Percentiles rank a stretch among this genome's conserved stretches.
These are phyloP conservation scores for Verruconis gallopava DNA, from an alignment of 2,329 filamentous ascomycete genomes.

Conservation along the genomic window DNA sequence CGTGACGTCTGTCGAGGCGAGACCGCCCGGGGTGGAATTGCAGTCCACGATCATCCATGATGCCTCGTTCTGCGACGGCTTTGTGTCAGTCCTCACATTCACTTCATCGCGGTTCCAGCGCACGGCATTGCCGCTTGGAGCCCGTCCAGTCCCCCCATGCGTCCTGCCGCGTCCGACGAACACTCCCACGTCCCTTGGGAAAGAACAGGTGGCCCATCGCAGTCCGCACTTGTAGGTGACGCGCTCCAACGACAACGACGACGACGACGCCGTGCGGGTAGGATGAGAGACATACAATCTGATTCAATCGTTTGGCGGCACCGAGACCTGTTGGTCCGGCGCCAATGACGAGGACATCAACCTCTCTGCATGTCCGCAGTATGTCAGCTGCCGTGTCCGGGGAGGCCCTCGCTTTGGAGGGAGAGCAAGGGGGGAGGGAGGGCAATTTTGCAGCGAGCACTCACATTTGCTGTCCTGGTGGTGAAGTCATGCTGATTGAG, in stretches of 20 bases:
- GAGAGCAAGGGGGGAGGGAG: neutral
- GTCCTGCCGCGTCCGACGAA: no score
- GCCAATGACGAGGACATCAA: slow-evolving; percentile 96
- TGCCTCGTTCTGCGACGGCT: slow-evolving; percentile 56
- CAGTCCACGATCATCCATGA: slow-evolving; percentile 96
- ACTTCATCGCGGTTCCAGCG: neutral
- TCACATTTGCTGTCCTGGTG: neutral
- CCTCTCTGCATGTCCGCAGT: slow-evolving; percentile 52
- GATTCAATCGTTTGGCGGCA: slow-evolving; percentile 94
- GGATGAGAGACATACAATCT: slow-evolving; percentile 64
- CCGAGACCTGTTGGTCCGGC: slow-evolving; percentile 94
- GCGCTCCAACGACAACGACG: no score
- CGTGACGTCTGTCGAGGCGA: slow-evolving; percentile 89
- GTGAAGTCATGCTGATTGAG: neutral
- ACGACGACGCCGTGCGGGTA: no score
- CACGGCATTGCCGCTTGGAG: no score
- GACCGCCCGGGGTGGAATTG: slow-evolving; percentile 82
- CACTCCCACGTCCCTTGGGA: no score
- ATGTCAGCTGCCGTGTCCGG: no score
- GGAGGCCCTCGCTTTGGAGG: no score
- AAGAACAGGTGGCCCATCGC: no score
- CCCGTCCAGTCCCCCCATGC: no score
- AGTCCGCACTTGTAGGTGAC: no score
- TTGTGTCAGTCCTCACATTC: slow-evolving; percentile 15
- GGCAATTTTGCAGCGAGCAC: neutral